A percentile compares a stretch with the other conserved stretches of the same genome.
These are phyloP conservation scores for Lactarius sanguifluus DNA, from an alignment of 768 basidiomycete species.

Conservation along the genomic window DNA sequence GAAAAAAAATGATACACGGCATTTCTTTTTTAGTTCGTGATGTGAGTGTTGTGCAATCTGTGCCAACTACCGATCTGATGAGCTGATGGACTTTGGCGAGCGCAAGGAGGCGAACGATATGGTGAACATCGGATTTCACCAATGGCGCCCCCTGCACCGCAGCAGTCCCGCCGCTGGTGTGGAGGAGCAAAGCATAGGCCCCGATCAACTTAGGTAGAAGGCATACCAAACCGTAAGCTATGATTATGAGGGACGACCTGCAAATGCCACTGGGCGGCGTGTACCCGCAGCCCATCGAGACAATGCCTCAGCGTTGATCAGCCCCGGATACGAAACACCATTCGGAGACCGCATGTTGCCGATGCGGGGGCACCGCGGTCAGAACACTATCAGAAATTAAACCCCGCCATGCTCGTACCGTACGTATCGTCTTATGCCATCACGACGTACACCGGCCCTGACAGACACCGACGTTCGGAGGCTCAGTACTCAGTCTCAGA, in stretches of 20 bases:
- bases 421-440: neutral
- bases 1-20: neutral
- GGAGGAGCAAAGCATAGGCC: neutral
- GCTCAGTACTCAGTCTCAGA: neutral
- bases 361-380: slow-evolving; percentile 6
- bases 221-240: neutral
- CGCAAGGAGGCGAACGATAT: neutral
- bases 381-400: slow-evolving; percentile 1
- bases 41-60: neutral
- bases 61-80: neutral
- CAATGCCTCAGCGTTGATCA: slow-evolving; percentile 3
- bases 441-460: slow-evolving; percentile 1
- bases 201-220: neutral
- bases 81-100: neutral
- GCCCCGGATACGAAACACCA: slow-evolving; percentile 2
- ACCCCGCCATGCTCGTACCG: slow-evolving; percentile 3
- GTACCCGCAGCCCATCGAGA: slow-evolving; percentile 4
- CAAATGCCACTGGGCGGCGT: slow-evolving; percentile 3
- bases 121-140: neutral
- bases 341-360: slow-evolving; percentile 3
- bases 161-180: neutral
- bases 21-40: neutral
- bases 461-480: neutral
- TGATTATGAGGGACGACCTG: neutral
- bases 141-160: neutral